A percentile compares a stretch with the other conserved stretches of the same genome.
phyloP scores from a whole-genome alignment of 1,284 basidiomycete genomes.

The Naganishia albida region DNA sequence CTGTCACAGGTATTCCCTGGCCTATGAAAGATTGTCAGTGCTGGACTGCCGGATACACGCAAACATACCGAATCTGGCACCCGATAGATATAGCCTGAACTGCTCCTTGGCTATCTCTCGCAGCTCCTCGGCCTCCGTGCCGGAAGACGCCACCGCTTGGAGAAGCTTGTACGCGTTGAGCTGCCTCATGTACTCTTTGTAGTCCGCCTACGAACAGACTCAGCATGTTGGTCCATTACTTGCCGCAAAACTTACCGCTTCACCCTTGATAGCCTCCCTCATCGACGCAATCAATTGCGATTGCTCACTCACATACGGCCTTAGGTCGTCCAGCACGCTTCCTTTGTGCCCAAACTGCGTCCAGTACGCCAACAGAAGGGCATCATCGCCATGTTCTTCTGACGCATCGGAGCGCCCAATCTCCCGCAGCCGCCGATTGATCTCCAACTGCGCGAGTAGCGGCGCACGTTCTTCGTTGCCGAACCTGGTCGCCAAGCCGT shows the following conservation, averaged over 20 bases:
- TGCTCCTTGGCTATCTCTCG: conserved; percentile 13
- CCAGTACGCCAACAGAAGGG: conserved; percentile 27
- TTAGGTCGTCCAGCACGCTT: conserved; percentile 31
- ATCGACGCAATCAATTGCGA: not conserved
- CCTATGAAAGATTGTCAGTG: not conserved
- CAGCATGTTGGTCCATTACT: not conserved
- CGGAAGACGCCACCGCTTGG: conserved; percentile 4
- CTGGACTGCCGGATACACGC: not conserved
- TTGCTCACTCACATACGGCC: conserved; percentile 5
- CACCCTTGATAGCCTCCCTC: not conserved
- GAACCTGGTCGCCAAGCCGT: conserved; percentile 26
- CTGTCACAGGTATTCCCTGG: conserved; percentile 29
- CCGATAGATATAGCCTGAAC: conserved; percentile 26
- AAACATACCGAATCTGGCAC: conserved; percentile 26
- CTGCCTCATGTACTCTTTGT: conserved; percentile 26
- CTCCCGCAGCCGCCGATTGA: conserved; percentile 19
- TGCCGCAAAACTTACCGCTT: conserved; percentile 12
- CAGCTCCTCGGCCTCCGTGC: not conserved
- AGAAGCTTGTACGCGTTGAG: conserved; percentile 34
- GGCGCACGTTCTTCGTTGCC: conserved; percentile 31
- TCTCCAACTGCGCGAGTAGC: conserved; percentile 29
- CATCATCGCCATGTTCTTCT: not conserved
- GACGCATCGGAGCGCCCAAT: not conserved
- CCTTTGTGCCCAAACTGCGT: conserved; percentile 33
- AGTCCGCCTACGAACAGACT: conserved; percentile 2